Base-by-base conservation (phyloP, 768 basidiomycete genomes). In the Chalciporus sphaerocephalus region DNA sequence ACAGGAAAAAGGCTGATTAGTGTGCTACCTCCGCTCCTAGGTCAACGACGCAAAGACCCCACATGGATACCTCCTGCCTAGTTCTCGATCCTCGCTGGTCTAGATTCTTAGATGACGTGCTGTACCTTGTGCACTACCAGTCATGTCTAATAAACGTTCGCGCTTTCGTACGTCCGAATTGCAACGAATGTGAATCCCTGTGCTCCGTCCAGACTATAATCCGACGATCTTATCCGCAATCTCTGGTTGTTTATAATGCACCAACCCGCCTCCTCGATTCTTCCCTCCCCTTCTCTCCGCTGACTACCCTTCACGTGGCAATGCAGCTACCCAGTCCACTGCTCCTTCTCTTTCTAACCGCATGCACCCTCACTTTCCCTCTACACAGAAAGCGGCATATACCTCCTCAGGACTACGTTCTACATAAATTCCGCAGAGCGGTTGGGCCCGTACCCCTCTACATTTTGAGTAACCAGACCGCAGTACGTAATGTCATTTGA, bases 111-210 rank as follows among this genome's bases (percentile, higher is more conserved):
- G 27, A 40, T 32, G 21, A 38, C 34, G 7, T n/a, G 12, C 12
- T 48, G 39, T 48, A 49, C 27, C 37, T 7, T 12, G n/a, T 22
- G 32, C 37, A 20, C 28, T n/a, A 9, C 7, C 30, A 32, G n/a
- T 32, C 30, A 32, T 44, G 27, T 47, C 8, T 66, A 72, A 9
- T 69, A 50, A 18, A 60, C 32, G 17, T 34, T 38, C 42, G n/a
- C 30, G 37, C 7, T 17, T 21, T 11, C 17, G 24, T 38, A 16
- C 24, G 49, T 46, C 41, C 12, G 30, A 57, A 53, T 50, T 24
- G 12, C 36, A 48, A 45, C 11, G 2, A 3, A 5, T n/a, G 6
- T 30, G n/a, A 38, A 15, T 37, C 11, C n/a, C 24, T 23, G n/a
- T n/a, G n/a, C n/a, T 15, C 20, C 46, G 57, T 38, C 30, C 36